phyloP scores from a whole-genome alignment of 805 yeast species.

The Ogataea zsoltii region DNA sequence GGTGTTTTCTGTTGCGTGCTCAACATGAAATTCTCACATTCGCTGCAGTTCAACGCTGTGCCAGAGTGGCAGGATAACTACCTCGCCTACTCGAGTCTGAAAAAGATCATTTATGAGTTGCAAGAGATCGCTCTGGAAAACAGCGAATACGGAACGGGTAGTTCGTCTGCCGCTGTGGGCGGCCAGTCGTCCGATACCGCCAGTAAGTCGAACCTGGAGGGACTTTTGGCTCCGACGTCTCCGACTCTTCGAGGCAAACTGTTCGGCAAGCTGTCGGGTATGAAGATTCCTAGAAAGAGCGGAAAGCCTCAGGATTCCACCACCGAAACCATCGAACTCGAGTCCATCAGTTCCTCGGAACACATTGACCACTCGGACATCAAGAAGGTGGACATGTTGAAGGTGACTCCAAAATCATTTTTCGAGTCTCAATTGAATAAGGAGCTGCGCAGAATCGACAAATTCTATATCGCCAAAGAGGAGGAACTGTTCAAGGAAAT shows the following conservation, averaged over 20 bases:
- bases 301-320: constrained; percentile 5
- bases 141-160: constrained; percentile 18
- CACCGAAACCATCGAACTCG: constrained; percentile 23
- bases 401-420: constrained; percentile 40
- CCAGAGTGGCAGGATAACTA: constrained; percentile 54
- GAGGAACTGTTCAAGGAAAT: constrained; percentile 45
- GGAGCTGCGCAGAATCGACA: constrained; percentile 55
- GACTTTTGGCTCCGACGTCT: constrained; percentile 10
- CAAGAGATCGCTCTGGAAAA: constrained; percentile 38
- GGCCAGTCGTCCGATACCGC: constrained; percentile 16
- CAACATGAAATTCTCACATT: constrained; percentile 50
- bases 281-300: constrained; percentile 12
- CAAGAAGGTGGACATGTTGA: constrained; percentile 23
- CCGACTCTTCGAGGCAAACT: constrained; percentile 14
- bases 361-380: constrained; percentile 9
- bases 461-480: constrained; percentile 50
- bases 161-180: constrained; percentile 17
- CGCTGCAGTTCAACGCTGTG: constrained; percentile 51
- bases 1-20: neutral
- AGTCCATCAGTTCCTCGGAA: constrained; percentile 7
- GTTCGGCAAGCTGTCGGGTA: constrained; percentile 20
- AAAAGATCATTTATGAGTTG: constrained; percentile 55
- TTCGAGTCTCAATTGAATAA: constrained; percentile 47
- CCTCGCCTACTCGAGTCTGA: constrained; percentile 48
- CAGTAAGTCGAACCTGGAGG: constrained; percentile 17